Base-by-base conservation (phyloP, 1,139 yeast genomes). In the Diutina sp. region DNA sequence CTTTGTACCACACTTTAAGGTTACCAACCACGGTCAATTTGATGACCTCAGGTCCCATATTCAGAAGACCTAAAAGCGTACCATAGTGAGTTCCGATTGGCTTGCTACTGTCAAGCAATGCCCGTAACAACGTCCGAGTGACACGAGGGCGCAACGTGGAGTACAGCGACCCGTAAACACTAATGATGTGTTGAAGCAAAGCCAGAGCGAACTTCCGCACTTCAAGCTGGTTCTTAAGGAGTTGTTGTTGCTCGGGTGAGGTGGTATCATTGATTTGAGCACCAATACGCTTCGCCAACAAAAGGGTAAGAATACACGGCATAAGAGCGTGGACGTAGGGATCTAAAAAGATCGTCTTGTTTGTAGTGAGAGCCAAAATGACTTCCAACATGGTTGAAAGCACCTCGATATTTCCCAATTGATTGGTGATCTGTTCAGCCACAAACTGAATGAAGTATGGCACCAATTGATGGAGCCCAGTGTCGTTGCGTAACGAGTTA, bases 361-460 rank as follows among this genome's bases (percentile, higher is more conserved):
- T 95, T 55, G 87, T 84, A 55, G 91, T 78, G 56, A 95, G 76
- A 0, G 98, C 93, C 60, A 89, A 87, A 28, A 93, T 83, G 59
- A 90, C 91, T 68, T 90, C 96, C 61, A 95, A 74, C 91, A 93
- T 90, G 9, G 96, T 88, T n/a, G 88, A 79, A 57, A 93, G 74
- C 45, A 89, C 72, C 18, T 82, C 83, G 55, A 88, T 75, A 65
- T 87, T 86, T 63, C 89, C 82, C 62, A 93, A 77, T 65, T 90
- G 93, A 66, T 90, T 88, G 1, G 98, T 90, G 58, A 93, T 85
- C 65, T 95, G 96, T 67, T 95, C 99, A 12, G 97, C 96, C 32
- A 90, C 90, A 68, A 93, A 91, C 67, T 93, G 98, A 57, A 93
- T 90, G 64, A 95, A 89, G 67, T 95, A 95, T 1, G 99, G 99